phyloP scores from a whole-genome alignment of 2,329 filamentous ascomycete genomes.

The Pyrenochaeta sp. region DNA sequence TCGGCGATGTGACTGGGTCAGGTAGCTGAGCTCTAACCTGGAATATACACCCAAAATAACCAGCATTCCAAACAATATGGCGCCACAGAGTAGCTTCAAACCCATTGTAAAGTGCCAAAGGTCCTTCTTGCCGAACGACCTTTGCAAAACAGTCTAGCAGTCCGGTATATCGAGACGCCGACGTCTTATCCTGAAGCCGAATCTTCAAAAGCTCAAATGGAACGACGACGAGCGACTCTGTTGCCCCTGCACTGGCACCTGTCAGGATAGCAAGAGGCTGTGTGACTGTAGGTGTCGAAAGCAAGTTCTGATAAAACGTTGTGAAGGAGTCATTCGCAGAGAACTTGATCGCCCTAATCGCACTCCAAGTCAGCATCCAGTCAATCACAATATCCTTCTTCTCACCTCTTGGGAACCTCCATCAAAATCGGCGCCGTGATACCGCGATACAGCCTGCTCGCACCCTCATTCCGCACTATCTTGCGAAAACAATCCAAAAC shows the following conservation, averaged over 20 bases:
- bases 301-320: conserved; percentile 31
- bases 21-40: conserved; percentile 35
- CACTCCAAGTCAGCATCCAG: neutral
- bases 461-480: conserved; percentile 35
- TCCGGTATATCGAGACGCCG: conserved; percentile 34
- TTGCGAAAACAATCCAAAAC: conserved; percentile 40
- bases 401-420: conserved; percentile 39
- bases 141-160: conserved; percentile 37
- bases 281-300: conserved; percentile 26
- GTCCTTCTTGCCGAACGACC: conserved; percentile 34
- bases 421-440: conserved; percentile 43
- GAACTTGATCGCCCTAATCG: conserved; percentile 38
- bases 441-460: conserved; percentile 32
- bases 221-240: conserved; percentile 41
- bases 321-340: conserved; percentile 40
- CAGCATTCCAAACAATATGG: conserved; percentile 43
- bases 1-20: conserved; percentile 14
- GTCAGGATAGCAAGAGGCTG: conserved; percentile 38
- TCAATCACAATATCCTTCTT: neutral
- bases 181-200: conserved; percentile 36
- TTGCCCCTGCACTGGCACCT: conserved; percentile 38
- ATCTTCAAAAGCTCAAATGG: conserved; percentile 43
- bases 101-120: conserved; percentile 37
- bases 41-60: conserved; percentile 44
- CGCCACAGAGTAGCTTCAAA: conserved; percentile 43